Base-by-base conservation (phyloP, 495 filamentous ascomycete genomes). In the Alectoria sarmentosa region DNA sequence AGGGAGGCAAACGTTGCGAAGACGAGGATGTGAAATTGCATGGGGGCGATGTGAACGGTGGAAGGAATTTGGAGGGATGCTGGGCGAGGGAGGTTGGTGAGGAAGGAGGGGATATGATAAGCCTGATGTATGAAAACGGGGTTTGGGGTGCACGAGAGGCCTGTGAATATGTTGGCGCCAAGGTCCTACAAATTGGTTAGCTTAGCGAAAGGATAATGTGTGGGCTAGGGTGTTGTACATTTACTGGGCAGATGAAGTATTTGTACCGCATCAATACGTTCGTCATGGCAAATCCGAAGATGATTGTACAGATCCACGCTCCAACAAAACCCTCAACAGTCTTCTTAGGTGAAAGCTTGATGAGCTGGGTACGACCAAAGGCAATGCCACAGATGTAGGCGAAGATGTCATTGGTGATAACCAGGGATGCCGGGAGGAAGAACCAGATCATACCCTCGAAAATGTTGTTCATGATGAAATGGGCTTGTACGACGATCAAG, bases 371-470 rank as follows among this genome's bases (percentile, higher is more conserved):
- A 58, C 91, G 84, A 48, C 95, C 95, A 73, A 99, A 96, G 13
- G 91, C 92, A 71, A 99, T 97, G 66, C 95, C 95, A 75, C 91
- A 96, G 66, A 99, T 83, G 72, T 99, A 99, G 72, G 95, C 95
- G 71, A 96, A 98, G 66, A 98, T 99, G 75, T 99, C 95, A 72
- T 99, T 99, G 44, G 90, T 96, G 71, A 98, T 96, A 70, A 99
- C 95, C 62, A 99, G 82, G 36, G 90, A 88, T 4, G 91, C 92
- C 3, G 95, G 95, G 55, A 99, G 80, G 83, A 99, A 97, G 82
- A 99, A 98, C 95, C 95, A 99, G 74, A 99, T 94, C 90, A 99
- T 91, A 76, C 95, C 95, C 78, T 99, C 95, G 74, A 99, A 93
- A 65, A 98, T 88, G 76, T 98, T 99, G 81, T 99, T 98, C 89